A percentile compares a stretch with the other conserved stretches of the same genome.
These are phyloP conservation scores for Solanum neorickii DNA, from an alignment of 257 asterid species.

Conservation along the genomic window DNA sequence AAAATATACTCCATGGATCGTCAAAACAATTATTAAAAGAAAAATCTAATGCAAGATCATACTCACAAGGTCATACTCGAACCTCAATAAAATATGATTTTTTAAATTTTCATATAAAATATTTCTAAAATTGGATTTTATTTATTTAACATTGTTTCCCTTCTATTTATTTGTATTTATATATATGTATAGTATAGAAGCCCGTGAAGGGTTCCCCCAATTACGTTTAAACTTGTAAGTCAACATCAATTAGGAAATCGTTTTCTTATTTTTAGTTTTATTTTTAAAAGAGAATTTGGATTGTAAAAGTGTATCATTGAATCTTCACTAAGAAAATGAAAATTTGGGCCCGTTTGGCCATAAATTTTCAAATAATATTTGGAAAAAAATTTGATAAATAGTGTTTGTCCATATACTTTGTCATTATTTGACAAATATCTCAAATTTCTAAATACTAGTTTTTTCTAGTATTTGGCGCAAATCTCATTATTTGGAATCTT, in stretches of 20 bases:
- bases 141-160: background rate
- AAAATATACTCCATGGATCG: background rate
- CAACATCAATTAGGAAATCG: background rate
- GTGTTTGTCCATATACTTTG: no score
- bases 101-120: no score
- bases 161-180: background rate
- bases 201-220: background rate
- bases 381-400: fast-evolving
- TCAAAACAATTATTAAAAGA: background rate
- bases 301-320: background rate
- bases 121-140: background rate
- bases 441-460: no score
- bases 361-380: no score
- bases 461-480: no score
- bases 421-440: no score
- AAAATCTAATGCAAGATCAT: no score
- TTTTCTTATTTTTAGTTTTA: background rate
- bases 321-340: no score
- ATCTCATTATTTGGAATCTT: no score
- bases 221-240: background rate
- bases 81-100: no score
- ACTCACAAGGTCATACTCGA: no score
- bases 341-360: no score
- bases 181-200: background rate
- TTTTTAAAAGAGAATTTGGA: background rate